Conservation (phyloP, 2,329 filamentous ascomycete species). For the Fusarium dlaminii region DNA sequence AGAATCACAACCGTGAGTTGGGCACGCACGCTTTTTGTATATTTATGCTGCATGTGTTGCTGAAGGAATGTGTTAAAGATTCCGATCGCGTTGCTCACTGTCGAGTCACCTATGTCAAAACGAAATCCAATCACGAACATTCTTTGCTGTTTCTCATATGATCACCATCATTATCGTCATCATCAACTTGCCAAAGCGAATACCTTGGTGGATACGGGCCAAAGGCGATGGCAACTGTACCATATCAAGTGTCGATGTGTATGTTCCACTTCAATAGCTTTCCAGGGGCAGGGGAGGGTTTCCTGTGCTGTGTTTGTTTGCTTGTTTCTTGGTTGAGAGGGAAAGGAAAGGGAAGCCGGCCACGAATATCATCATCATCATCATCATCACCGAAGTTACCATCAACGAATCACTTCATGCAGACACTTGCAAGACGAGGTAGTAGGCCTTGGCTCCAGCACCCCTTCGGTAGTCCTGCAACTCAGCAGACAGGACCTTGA, state of each 20-base stretch:
- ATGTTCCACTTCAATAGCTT: background rate
- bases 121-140: constrained; percentile 14
- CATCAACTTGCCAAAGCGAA: background rate
- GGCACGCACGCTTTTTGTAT: constrained; percentile 4
- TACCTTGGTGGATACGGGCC: background rate
- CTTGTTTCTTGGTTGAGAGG: background rate
- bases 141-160: constrained; percentile 16
- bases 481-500: constrained; percentile 43
- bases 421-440: constrained; percentile 44
- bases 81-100: constrained; percentile 4
- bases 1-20: background rate
- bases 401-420: constrained; percentile 20
- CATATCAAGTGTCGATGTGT: background rate
- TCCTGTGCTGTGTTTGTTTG: constrained; percentile 3
- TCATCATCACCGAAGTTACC: constrained; percentile 21
- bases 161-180: constrained; percentile 23
- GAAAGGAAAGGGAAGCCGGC: background rate
- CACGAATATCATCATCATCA: background rate
- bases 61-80: constrained; percentile 35
- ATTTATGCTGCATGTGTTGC: constrained; percentile 23
- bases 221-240: background rate
- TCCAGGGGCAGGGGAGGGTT: background rate
- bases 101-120: constrained; percentile 18
- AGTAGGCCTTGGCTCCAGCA: constrained; percentile 44
- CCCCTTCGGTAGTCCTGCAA: constrained; percentile 47